Evolutionary conservation across 2,329 filamentous ascomycete genomes (phyloP).

Genomic region (Epichloe aotearoae): DNA sequence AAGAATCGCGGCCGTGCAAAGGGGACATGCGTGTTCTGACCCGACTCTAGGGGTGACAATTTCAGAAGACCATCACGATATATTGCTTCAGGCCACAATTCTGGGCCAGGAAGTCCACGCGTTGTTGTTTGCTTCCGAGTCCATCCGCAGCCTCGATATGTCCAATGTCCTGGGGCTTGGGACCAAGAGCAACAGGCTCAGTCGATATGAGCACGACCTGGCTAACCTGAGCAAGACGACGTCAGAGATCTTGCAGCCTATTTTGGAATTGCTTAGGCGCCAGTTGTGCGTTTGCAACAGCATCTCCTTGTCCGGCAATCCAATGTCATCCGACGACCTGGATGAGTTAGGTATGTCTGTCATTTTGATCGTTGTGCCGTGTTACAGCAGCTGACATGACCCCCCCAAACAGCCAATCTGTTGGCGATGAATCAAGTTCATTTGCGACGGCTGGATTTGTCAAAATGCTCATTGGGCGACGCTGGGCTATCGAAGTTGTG

Average conservation of each 20-base stretch:
- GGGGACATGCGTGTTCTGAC: background rate
- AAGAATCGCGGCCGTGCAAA: background rate
- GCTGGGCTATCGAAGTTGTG: constrained; percentile 33
- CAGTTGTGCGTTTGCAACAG: constrained; percentile 36
- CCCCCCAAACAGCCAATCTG: constrained; percentile 14
- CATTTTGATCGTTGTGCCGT: background rate
- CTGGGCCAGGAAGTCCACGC: constrained; percentile 44
- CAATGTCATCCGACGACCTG: constrained; percentile 31
- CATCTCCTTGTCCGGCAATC: constrained; percentile 36
- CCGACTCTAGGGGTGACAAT: constrained; percentile 28
- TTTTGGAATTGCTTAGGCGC: constrained; percentile 35
- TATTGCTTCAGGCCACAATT: constrained; percentile 35
- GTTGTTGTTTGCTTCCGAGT: constrained; percentile 41
- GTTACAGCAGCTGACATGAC: background rate
- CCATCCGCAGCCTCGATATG: constrained; percentile 40
- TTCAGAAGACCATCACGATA: constrained; percentile 32
- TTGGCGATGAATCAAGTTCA: constrained; percentile 22
- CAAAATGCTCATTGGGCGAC: constrained; percentile 38
- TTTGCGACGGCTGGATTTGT: constrained; percentile 35
- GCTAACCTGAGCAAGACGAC: constrained; percentile 14
- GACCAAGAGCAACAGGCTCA: constrained; percentile 10
- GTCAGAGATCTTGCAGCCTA: constrained; percentile 32
- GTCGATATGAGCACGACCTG: constrained; percentile 12
- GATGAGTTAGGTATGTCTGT: constrained; percentile 30
- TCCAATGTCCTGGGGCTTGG: constrained; percentile 27